phyloP scores from a whole-genome alignment of 352 stramenopile genomes.

The Pythium biforme region DNA sequence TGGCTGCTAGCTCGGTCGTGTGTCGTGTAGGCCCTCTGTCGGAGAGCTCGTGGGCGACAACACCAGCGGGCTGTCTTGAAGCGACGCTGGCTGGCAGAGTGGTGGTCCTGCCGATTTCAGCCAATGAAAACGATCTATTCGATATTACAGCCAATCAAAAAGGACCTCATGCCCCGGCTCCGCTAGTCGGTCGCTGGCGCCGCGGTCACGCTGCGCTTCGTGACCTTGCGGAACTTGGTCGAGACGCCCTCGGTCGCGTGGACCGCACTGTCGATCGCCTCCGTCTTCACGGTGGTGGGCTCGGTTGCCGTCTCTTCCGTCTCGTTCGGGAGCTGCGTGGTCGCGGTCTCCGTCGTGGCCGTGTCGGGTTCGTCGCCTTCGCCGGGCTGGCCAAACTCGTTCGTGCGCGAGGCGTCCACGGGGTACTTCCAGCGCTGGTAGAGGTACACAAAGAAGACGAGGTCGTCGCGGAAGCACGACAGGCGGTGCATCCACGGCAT shows the following conservation, averaged over 20 bases:
- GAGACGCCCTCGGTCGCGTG: slow-evolving; percentile 7
- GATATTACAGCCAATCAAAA: slow-evolving; percentile 12
- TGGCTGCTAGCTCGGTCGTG: no score
- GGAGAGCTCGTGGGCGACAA: neutral
- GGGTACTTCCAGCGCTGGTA: slow-evolving; percentile 98
- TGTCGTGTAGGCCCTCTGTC: neutral
- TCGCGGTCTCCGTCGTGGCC: neutral
- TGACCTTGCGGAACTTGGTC: slow-evolving; percentile 29
- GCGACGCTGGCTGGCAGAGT: slow-evolving; percentile 1
- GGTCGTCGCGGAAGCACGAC: slow-evolving; percentile 98
- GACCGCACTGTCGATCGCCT: neutral
- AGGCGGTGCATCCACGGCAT: slow-evolving; percentile 98
- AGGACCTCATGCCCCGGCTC: neutral
- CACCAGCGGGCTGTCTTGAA: no score
- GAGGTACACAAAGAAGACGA: slow-evolving; percentile 99
- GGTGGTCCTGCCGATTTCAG: neutral
- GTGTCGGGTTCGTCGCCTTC: slow-evolving; percentile 37
- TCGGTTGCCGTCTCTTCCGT: slow-evolving; percentile 12
- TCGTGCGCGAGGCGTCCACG: slow-evolving; percentile 89
- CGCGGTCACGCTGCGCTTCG: slow-evolving; percentile 15
- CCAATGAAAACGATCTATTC: slow-evolving; percentile 11
- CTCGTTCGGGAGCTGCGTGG: neutral
- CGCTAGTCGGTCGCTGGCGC: neutral
- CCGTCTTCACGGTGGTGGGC: slow-evolving; percentile 27
- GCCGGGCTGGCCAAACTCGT: slow-evolving; percentile 92